Evolutionary conservation across 352 stramenopile species (phyloP), one percentile per base, ranked within the genome.

Genomic region (Pythium monospermum): DNA sequence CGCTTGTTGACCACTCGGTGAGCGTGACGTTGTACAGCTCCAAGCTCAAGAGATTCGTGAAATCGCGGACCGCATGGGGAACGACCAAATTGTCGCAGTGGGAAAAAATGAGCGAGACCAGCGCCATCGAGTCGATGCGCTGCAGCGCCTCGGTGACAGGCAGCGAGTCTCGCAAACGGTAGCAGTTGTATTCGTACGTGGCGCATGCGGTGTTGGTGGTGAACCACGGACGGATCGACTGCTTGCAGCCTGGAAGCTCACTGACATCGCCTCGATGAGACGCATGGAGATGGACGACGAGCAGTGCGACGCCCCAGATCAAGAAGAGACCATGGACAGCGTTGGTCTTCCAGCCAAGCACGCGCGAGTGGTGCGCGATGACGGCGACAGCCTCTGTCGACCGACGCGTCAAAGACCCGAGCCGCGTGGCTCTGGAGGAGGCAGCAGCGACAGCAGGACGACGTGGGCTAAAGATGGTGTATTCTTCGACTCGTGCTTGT

Each of bases 21-120:
- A 71, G 53, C 5, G 64, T 64, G 25, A 53, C 45, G 52, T 68
- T 66, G 41, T 60, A 62, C 12, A 68, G 23, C 25, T 61, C 45
- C 4, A 68, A 12, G 31, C 33, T 39, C 13, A 59, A n/a, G 5
- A 71, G 33, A 8, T 49, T 58, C 6, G 21, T 26, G 31, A 63
- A 68, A 10, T 32, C 7, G 11, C 37, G 27, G 8, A 68, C 16
- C 18, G 41, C 31, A 4, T 39, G 8, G 2, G 63, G 59, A 1
- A 71, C 40, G 8, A 48, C 40, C 0, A 71, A 39, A 5, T 50
- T 39, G 19, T 33, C 18, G 21, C 53, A 64, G 28, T 68, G 49
- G 8, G 55, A 63, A 23, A 71, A 15, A 19, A 58, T 36, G n/a
- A 71, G 21, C 15, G 43, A 55, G 3, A 48, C 27, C 7, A 71